Base-by-base conservation (phyloP, 306 rosid genomes). In the Ormosia semicastrata region DNA sequence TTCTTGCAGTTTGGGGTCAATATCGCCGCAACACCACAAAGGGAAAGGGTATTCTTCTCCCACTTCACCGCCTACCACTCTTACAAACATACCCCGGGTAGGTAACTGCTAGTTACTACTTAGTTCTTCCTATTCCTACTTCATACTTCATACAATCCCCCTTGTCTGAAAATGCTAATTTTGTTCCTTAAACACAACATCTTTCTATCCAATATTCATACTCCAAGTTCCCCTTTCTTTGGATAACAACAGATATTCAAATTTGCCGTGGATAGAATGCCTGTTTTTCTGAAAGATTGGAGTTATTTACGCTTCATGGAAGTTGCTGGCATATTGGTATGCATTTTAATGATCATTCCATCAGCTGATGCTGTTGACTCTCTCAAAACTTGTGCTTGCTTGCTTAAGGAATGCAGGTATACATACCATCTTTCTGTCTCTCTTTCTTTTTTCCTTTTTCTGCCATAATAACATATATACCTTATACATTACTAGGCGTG, bases 341-440 rank as follows among this genome's bases (percentile, higher is more conserved):
- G 88, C 73, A 44, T 88, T 44, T 80, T 92, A 57, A 82, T 93
- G 86, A 59, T 92, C 82, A 44, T 81, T 62, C 99, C 99, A 37
- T 88, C 99, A 11, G 97, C 97, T 71, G 67, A 86, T 70, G 99
- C 98, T 66, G 92, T 88, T 32, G 99, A 95, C 73, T 96, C 99
- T 77, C 94, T 95, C 77, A 95, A 93, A 90, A 92, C 97, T 77
- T 95, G 99, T 85, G 34, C 98, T 65, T 95, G 99, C 88, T 93
- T 95, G 78, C 84, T 95, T 49, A 93, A 92, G 89, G 98, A 90
- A 78, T 95, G 99, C 99, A 90, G 97, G 99, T 95, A 83, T 54
- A 43, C 37, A 83, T 54, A 43, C 37, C 69, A 58, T 67, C 54
- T 12, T 33, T 40, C 34, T 65, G 18, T 40, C 57, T 69, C 30